Base-by-base conservation (phyloP, 352 stramenopile genomes). In the Pythium rhizo-oryzae region DNA sequence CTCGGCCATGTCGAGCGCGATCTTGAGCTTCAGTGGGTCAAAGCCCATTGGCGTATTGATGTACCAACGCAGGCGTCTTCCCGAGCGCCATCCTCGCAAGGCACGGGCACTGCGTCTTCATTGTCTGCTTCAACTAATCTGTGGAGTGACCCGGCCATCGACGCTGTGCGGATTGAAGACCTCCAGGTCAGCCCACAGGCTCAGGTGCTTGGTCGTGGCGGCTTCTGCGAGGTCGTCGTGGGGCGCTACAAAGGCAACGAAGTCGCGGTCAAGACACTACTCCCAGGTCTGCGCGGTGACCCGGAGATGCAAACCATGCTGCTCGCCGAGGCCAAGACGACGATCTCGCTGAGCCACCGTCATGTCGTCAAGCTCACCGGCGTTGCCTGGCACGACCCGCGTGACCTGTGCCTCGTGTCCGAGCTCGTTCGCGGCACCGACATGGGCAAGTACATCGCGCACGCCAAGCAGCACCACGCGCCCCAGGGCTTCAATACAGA, bases 31-130 rank as follows among this genome's bases (percentile, higher is more conserved):
- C n/a, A 15, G n/a, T 7, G n/a, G 1, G 64, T 87, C 79, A 30
- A 83, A 80, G 1, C 79, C 79, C 0, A 69, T 73, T 5, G 67
- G 59, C 6, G 64, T 57, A 25, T n/a, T n/a, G n/a, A n/a, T n/a
- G n/a, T n/a, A n/a, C 37, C 37, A 9, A 43, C 37, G 15, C 37
- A 43, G 15, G 37, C 37, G 37, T 43, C 37, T 4, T 43, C 37
- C 15, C 37, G 15, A 18, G 15, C 37, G 13, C 15, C 37, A 18
- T 43, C 37, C 37, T 18, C 2, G 9, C 37, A 43, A 12, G 37
- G 37, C 9, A 43, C 37, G 4, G 37, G 11, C 37, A 18, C 37
- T 11, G 37, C 37, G 3, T 43, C 37, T 18, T 12, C 37, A 4
- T 4, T 4, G 4, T 18, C 15, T 4, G 37, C 2, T 9, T 11